A percentile compares a stretch with the other conserved stretches of the same genome.
Evolutionary conservation across 768 basidiomycete species (phyloP).

Genomic region (Psilocybe azurescens): DNA sequence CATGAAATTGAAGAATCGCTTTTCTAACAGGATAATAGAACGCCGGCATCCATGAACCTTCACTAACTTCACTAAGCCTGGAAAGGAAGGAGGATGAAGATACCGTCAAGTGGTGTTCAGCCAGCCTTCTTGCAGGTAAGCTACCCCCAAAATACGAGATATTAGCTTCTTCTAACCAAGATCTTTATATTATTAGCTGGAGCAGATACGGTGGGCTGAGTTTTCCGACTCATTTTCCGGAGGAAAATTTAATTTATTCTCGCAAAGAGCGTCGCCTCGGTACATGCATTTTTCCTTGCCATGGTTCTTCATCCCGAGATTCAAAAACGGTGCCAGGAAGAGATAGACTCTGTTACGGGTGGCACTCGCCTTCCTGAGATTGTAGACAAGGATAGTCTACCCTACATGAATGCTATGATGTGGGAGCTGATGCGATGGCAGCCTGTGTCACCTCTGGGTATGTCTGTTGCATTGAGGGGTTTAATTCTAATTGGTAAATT

Average conservation of each 20-base stretch:
- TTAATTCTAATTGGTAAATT: not conserved
- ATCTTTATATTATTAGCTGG: slow-evolving; percentile 21
- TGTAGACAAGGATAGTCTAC: slow-evolving; percentile 34
- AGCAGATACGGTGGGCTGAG: slow-evolving; percentile 32
- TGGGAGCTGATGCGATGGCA: slow-evolving; percentile 42
- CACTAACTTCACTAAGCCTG: slow-evolving; percentile 24
- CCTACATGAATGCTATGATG: slow-evolving; percentile 39
- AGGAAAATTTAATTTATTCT: not conserved
- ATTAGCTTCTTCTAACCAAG: no score
- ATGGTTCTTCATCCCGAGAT: slow-evolving; percentile 41
- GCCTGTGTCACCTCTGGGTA: slow-evolving; percentile 37
- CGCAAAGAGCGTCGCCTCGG: slow-evolving; percentile 32
- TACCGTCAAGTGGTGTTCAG: slow-evolving; percentile 30
- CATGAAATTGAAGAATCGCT: not conserved
- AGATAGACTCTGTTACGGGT: slow-evolving; percentile 42
- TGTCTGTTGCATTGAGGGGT: not conserved
- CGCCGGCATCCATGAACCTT: slow-evolving; percentile 20
- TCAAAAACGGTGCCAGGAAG: slow-evolving; percentile 38
- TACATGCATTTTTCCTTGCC: slow-evolving; percentile 38
- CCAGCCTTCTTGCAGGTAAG: slow-evolving; percentile 30
- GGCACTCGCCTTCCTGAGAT: slow-evolving; percentile 37
- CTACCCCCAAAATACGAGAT: not conserved
- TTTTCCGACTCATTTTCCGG: not conserved
- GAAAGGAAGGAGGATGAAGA: slow-evolving; percentile 28
- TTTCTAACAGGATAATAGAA: slow-evolving; percentile 10